phyloP scores from a whole-genome alignment of 495 filamentous ascomycete species.

The Trichoderma virens region DNA sequence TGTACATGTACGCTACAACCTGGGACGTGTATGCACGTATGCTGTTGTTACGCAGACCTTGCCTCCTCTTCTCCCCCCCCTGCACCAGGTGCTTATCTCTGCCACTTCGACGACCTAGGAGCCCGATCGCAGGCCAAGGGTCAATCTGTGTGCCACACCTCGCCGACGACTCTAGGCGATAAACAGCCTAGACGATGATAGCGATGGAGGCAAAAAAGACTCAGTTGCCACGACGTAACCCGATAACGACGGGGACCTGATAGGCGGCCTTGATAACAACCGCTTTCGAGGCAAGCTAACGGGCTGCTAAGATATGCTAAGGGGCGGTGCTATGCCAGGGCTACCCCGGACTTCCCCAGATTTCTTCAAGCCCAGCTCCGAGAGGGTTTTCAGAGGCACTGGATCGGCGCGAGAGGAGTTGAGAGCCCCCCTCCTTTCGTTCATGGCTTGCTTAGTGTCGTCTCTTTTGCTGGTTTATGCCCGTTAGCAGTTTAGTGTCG shows the following conservation, averaged over 20 bases:
- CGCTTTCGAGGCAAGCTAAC: neutral
- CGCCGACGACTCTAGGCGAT: neutral
- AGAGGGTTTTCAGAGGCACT: neutral
- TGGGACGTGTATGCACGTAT: too few relatives aligned
- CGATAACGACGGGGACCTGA: slow-evolving; percentile 7
- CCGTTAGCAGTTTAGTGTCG: neutral
- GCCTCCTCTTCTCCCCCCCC: too few relatives aligned
- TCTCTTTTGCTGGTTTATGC: neutral
- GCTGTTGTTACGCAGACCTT: too few relatives aligned
- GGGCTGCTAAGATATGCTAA: neutral
- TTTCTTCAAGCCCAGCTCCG: neutral
- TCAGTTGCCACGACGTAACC: neutral
- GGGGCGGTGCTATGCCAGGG: slow-evolving; percentile 1
- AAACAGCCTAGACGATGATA: neutral
- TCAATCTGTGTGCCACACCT: too few relatives aligned
- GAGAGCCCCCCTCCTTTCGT: neutral
- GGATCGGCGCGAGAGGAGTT: neutral
- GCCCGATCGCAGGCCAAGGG: too few relatives aligned
- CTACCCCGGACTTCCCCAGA: slow-evolving; percentile 7
- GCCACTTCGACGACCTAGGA: too few relatives aligned
- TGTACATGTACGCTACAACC: too few relatives aligned
- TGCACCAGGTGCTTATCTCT: too few relatives aligned
- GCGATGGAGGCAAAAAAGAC: neutral
- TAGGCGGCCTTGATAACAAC: neutral
- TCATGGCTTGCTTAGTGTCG: neutral